phyloP scores from a whole-genome alignment of 306 rosid genomes.

The Cicer yamashitae region DNA sequence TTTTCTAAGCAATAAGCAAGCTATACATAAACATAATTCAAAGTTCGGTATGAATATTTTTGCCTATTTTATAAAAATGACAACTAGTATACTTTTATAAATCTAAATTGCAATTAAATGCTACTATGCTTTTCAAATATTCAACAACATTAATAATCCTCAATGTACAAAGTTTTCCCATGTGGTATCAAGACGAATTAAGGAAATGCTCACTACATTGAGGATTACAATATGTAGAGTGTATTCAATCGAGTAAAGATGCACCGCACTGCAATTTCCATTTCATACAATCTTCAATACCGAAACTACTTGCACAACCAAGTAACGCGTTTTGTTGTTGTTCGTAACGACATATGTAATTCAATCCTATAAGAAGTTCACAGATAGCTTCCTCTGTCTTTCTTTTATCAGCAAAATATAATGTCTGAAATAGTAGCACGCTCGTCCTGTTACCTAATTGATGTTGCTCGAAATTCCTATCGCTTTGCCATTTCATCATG shows the following conservation, averaged over 20 bases:
- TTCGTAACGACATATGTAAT: constrained; percentile 92
- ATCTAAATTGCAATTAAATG: constrained; percentile 51
- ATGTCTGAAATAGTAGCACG: constrained; percentile 84
- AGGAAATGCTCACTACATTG: constrained; percentile 48
- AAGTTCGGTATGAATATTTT: constrained; percentile 37
- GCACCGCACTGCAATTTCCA: constrained; percentile 82
- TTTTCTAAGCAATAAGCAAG: constrained; percentile 33
- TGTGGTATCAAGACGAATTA: constrained; percentile 48
- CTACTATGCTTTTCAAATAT: constrained; percentile 43
- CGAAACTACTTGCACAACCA: constrained; percentile 89
- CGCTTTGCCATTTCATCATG: constrained; percentile 98
- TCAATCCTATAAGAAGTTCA: constrained; percentile 85
- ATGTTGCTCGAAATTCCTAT: constrained; percentile 89
- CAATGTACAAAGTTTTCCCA: constrained; percentile 54
- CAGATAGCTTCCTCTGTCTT: constrained; percentile 88
- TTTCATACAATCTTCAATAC: constrained; percentile 86
- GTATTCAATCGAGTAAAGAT: constrained; percentile 60
- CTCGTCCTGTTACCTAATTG: constrained; percentile 71
- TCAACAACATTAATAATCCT: constrained; percentile 46
- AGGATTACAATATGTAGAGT: constrained; percentile 45
- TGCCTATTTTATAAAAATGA: constrained; percentile 43
- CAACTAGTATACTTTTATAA: constrained; percentile 45
- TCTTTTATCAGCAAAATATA: constrained; percentile 79
- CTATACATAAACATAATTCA: constrained; percentile 44
- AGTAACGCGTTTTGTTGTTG: constrained; percentile 91